Percentiles rank a stretch among this genome's conserved stretches.
These are phyloP conservation scores for Leccinum longicurvipes DNA, from an alignment of 768 basidiomycete species.

Conservation along the genomic window DNA sequence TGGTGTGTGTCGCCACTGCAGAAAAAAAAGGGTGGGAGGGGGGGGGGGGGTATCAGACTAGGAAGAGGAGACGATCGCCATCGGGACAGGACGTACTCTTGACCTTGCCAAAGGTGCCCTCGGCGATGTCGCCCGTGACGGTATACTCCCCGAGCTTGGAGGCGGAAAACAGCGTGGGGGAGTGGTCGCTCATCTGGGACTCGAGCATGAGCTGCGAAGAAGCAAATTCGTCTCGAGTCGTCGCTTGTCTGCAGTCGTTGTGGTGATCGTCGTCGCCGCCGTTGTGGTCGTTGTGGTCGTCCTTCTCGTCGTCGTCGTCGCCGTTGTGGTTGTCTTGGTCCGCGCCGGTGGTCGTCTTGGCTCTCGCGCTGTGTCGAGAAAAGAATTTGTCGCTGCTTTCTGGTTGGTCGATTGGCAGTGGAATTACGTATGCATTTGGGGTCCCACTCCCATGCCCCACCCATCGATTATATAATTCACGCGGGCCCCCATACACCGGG, in stretches of 20 bases:
- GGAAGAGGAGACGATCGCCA: constrained; percentile 13
- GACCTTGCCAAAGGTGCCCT: constrained; percentile 98
- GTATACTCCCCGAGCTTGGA: constrained; percentile 90
- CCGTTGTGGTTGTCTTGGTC: not conserved
- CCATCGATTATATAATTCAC: constrained; percentile 17
- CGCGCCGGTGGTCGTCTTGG: not conserved
- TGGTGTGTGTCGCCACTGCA: not conserved
- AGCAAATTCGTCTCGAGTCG: constrained; percentile 7
- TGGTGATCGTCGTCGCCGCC: not conserved
- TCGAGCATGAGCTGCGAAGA: not conserved
- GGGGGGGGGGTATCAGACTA: constrained; percentile 13
- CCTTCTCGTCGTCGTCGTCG: not conserved
- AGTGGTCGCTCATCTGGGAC: constrained; percentile 25
- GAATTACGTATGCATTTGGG: constrained; percentile 21
- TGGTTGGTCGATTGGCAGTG: constrained; percentile 19
- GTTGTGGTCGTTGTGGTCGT: constrained; percentile 14
- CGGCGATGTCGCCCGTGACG: constrained; percentile 84
- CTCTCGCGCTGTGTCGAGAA: constrained; percentile 23
- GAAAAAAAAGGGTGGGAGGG: not conserved
- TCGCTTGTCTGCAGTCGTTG: not conserved
- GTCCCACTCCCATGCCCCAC: constrained; percentile 8
- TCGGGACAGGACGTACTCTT: constrained; percentile 68
- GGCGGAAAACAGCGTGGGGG: constrained; percentile 43
- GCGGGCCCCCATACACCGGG: constrained; percentile 12
- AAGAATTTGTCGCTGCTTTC: constrained; percentile 12